Conservation (phyloP, 805 yeast species). For the Hanseniaspora thailandica region DNA sequence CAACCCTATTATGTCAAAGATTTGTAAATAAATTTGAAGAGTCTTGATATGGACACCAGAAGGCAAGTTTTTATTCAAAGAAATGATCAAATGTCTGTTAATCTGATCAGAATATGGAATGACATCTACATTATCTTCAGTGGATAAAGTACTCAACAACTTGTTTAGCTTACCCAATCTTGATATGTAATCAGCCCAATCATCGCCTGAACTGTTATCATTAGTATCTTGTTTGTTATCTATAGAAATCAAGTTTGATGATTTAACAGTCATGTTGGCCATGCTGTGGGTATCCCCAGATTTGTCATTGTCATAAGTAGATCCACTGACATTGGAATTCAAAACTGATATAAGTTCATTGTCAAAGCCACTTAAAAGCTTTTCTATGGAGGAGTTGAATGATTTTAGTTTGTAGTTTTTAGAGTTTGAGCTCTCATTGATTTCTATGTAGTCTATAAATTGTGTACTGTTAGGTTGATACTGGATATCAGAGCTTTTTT, state of each 20-base stretch:
- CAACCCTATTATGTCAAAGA: constrained; percentile 53
- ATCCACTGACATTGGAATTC: background rate
- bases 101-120: constrained; percentile 60
- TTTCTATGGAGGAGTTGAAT: constrained; percentile 54
- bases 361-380: constrained; percentile 54
- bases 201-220: constrained; percentile 53
- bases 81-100: constrained; percentile 61
- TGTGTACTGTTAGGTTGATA: background rate
- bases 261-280: background rate
- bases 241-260: background rate
- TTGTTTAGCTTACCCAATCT: constrained; percentile 70
- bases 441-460: background rate
- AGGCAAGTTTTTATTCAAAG: constrained; percentile 71
- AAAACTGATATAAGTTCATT: background rate
- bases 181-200: constrained; percentile 97
- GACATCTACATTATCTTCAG: constrained; percentile 25
- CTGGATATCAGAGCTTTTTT: background rate
- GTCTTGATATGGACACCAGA: constrained; percentile 93
- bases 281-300: background rate
- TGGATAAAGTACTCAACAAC: constrained; percentile 35
- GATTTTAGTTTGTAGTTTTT: constrained; percentile 53
- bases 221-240: background rate
- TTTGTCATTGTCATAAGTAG: background rate
- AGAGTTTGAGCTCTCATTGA: background rate
- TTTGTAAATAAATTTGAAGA: constrained; percentile 57